phyloP scores from a whole-genome alignment of 75 land plant species.

The Selaginella moellendorffii region DNA sequence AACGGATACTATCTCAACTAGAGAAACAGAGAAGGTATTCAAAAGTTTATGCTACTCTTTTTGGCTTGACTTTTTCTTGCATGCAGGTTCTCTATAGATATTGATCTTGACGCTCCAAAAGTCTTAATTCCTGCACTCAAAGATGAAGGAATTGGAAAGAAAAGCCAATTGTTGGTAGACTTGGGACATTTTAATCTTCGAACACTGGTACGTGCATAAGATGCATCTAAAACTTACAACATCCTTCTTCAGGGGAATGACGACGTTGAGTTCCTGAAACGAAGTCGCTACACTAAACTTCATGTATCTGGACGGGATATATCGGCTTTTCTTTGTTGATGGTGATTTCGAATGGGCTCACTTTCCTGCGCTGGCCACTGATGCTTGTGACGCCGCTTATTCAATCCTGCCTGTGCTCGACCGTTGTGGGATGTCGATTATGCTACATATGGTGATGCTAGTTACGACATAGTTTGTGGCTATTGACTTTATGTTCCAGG shows the following conservation, averaged over 20 bases:
- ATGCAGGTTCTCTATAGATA: slow-evolving; percentile 72
- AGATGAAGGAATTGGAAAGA: slow-evolving; percentile 14
- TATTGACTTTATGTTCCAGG: slow-evolving; percentile 24
- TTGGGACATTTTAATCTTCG: slow-evolving; percentile 91
- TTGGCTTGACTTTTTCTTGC: not conserved
- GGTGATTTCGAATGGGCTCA: slow-evolving; percentile 31
- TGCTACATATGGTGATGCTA: slow-evolving; percentile 61
- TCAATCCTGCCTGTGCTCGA: slow-evolving; percentile 52
- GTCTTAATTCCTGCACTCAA: slow-evolving; percentile 52
- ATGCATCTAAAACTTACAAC: not conserved
- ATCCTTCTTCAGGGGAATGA: slow-evolving; percentile 18
- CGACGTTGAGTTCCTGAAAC: slow-evolving; percentile 28
- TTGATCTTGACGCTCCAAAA: slow-evolving; percentile 97
- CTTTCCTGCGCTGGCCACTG: slow-evolving; percentile 10
- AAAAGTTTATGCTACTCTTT: not conserved
- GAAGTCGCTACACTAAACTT: slow-evolving; percentile 63
- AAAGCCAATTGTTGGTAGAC: slow-evolving; percentile 64
- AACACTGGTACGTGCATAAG: slow-evolving; percentile 29
- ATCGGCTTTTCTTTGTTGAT: slow-evolving; percentile 64
- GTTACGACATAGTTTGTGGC: not conserved
- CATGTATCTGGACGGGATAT: slow-evolving; percentile 81
- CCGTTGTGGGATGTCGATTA: slow-evolving; percentile 73
- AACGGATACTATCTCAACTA: slow-evolving; percentile 65
- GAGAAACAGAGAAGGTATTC: slow-evolving; percentile 73
- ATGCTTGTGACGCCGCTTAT: not conserved